A percentile compares a stretch with the other conserved stretches of the same genome.
These are phyloP conservation scores for Pestalotiopsis sp. DNA, from an alignment of 2,329 filamentous ascomycete species.

Conservation along the genomic window DNA sequence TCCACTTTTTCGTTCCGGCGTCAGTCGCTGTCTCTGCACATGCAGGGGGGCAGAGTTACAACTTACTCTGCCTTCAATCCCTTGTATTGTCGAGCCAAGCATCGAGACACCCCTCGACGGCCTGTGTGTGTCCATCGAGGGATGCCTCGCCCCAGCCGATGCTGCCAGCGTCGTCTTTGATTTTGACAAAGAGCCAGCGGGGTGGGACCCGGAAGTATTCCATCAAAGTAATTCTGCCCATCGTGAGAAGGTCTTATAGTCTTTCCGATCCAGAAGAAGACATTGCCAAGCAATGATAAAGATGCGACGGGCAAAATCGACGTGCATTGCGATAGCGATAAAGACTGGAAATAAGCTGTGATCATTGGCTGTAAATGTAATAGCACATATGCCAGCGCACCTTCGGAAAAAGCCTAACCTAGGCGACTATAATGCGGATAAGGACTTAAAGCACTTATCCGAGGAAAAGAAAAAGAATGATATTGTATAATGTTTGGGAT, in stretches of 20 bases:
- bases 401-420: background rate
- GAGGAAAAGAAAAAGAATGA: background rate
- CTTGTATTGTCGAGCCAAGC: conserved; percentile 64
- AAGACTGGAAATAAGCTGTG: too few species aligned
- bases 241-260: conserved; percentile 28
- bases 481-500: background rate
- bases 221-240: conserved; percentile 66
- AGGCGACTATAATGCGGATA: background rate
- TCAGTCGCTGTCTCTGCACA: too few species aligned
- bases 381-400: background rate
- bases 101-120: conserved; percentile 74
- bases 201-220: conserved; percentile 78
- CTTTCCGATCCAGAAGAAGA: too few species aligned
- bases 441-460: background rate
- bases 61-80: conserved; percentile 71
- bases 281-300: too few species aligned
- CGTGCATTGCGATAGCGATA: too few species aligned
- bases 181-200: conserved; percentile 78
- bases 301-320: too few species aligned
- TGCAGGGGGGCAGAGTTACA: background rate
- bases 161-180: conserved; percentile 66
- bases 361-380: too few species aligned
- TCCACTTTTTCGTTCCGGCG: conserved; percentile 41
- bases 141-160: conserved; percentile 77
- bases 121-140: conserved; percentile 72